Evolutionary conservation across 2,329 filamentous ascomycete species (phyloP).

Genomic region (Elsinoe ampelina): DNA sequence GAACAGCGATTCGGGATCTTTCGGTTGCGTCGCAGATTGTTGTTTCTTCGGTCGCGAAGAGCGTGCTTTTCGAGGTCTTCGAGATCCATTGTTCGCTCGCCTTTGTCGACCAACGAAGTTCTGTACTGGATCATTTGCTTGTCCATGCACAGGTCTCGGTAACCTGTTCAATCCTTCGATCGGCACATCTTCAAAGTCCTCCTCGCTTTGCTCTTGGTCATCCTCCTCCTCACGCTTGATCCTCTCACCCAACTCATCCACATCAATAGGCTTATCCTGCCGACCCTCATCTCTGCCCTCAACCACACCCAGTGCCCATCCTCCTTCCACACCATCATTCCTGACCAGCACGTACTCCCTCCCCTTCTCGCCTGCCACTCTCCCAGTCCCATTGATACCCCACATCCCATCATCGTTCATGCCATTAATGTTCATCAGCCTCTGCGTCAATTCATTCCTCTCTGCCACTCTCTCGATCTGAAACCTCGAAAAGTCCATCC

Average conservation of each 20-base stretch:
- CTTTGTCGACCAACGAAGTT: conserved; percentile 35
- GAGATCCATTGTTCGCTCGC: conserved; percentile 39
- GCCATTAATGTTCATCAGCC: conserved; percentile 87
- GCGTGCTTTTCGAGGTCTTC: conserved; percentile 11
- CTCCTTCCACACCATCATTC: conserved; percentile 88
- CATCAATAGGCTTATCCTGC: conserved; percentile 80
- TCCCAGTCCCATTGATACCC: conserved; percentile 48
- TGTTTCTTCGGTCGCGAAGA: conserved; percentile 19
- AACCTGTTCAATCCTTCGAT: conserved; percentile 82
- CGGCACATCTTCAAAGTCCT: conserved; percentile 85
- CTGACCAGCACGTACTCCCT: conserved; percentile 94
- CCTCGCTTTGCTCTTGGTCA: conserved; percentile 58
- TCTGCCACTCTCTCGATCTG: conserved; percentile 92
- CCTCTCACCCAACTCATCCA: conserved; percentile 55
- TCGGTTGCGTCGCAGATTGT: conserved; percentile 18
- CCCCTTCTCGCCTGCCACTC: conserved; percentile 75
- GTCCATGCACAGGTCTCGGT: conserved; percentile 46
- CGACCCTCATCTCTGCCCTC: conserved; percentile 71
- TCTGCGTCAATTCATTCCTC: conserved; percentile 86
- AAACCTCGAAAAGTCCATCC: conserved; percentile 94
- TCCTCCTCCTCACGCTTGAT: conserved; percentile 46
- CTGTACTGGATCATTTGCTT: conserved; percentile 18
- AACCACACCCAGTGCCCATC: conserved; percentile 92
- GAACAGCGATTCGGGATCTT: conserved; percentile 48
- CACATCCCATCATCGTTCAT: conserved; percentile 72